A percentile compares a stretch with the other conserved stretches of the same genome.
phyloP scores from a whole-genome alignment of 805 yeast genomes.

The Blastobotrys chiropterorum region DNA sequence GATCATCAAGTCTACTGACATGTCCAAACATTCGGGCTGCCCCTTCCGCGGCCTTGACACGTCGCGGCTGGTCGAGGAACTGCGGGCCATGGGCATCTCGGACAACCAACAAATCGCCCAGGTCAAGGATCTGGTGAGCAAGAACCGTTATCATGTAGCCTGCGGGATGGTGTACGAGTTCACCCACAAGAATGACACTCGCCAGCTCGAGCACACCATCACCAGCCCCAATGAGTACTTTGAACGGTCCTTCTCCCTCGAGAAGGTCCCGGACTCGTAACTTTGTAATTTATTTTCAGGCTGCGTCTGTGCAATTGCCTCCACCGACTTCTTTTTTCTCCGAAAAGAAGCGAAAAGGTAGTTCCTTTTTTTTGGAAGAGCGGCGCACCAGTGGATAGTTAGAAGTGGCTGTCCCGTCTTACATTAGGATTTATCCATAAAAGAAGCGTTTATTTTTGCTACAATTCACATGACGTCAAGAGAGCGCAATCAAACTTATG shows the following conservation, averaged over 20 bases:
- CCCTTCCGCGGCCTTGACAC: slow-evolving; percentile 74
- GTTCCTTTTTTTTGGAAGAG: no score
- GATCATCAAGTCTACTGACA: slow-evolving; percentile 56
- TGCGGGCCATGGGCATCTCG: slow-evolving; percentile 58
- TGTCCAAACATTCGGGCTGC: slow-evolving; percentile 80
- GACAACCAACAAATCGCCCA: slow-evolving; percentile 51
- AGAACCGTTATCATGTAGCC: slow-evolving; percentile 73
- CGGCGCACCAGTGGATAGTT: no score
- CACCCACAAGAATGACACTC: slow-evolving; percentile 39
- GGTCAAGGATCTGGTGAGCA: slow-evolving; percentile 60
- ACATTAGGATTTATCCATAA: no score
- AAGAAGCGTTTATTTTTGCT: no score
- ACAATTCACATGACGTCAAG: no score
- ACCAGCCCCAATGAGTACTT: slow-evolving; percentile 86
- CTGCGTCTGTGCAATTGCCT: no score
- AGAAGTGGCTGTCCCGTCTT: no score
- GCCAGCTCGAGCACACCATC: slow-evolving; percentile 43
- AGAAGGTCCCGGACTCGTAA: slow-evolving; percentile 2
- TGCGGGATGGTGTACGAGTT: slow-evolving; percentile 85
- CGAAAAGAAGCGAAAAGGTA: no score
- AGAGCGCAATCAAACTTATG: no score
- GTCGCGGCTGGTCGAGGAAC: slow-evolving; percentile 53
- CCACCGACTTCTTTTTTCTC: no score
- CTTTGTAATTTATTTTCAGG: background rate
- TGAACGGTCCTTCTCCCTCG: slow-evolving; percentile 40